Conservation (phyloP, 2,329 filamentous ascomycete species). For the Colletotrichum lupini region DNA sequence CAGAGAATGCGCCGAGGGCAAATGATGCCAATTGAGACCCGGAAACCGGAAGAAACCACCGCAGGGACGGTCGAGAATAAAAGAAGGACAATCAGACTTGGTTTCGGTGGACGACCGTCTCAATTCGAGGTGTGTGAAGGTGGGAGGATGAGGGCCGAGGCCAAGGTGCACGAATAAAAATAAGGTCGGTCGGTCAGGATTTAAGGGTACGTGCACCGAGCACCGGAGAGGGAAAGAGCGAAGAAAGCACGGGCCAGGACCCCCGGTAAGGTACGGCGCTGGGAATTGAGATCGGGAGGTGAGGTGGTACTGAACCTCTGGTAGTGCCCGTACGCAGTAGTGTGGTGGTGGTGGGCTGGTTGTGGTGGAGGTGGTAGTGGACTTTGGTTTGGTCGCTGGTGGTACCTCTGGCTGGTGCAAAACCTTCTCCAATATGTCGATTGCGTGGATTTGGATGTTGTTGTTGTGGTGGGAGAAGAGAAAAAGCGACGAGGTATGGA, state of each 20-base stretch:
- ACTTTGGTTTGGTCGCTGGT: too few species aligned
- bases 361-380: background rate
- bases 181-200: slow-evolving; percentile 36
- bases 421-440: background rate
- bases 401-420: background rate
- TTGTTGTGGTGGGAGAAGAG: background rate
- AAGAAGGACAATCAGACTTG: slow-evolving; percentile 8
- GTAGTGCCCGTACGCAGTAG: background rate
- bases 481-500: slow-evolving; percentile 1
- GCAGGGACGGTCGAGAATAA: background rate
- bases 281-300: background rate
- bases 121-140: slow-evolving; percentile 34
- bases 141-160: slow-evolving; percentile 35
- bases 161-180: slow-evolving; percentile 36
- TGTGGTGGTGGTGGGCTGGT: background rate
- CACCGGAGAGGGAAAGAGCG: slow-evolving; percentile 35
- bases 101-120: slow-evolving; percentile 25
- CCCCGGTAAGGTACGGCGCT: background rate
- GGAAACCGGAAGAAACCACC: slow-evolving; percentile 2
- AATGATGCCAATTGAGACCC: slow-evolving; percentile 27
- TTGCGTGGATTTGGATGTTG: background rate
- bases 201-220: slow-evolving; percentile 36
- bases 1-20: slow-evolving; percentile 26
- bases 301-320: background rate
- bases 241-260: slow-evolving; percentile 19